Evolutionary conservation across 2,329 filamentous ascomycete species (phyloP), one percentile per base, ranked within the genome.

Genomic region (Orbilia blumenaviensis): DNA sequence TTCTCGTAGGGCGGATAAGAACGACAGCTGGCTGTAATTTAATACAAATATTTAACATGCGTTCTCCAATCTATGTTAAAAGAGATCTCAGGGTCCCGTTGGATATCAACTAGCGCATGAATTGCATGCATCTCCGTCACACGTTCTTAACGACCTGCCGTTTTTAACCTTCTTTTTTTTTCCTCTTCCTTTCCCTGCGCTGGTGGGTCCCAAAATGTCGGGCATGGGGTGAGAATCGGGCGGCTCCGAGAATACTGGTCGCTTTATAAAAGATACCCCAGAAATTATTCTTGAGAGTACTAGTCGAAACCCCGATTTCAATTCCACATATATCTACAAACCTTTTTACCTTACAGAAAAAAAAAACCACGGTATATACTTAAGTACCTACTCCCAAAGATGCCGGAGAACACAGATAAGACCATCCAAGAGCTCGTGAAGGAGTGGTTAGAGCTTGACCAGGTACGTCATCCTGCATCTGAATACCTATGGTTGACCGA

Each of bases 371-470:
- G n/a, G n/a, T n/a, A n/a, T n/a, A n/a, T n/a, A n/a, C n/a, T 23
- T 46, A 44, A n/a, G 46, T 29, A 58, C 12, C 25, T 58, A 27
- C 27, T 38, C 8, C 14, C n/a, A n/a, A 46, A 46, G n/a, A 61
- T 66, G 56, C 14, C 44, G 16, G 42, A 29, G 10, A 66, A 16
- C 18, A 10, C 61, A 29, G 71, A 63, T 34, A 68, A 68, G 42
- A 54, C 66, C 3, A 58, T 77, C 8, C 42, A 61, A 27, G 44
- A 77, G 50, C 52, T 77, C 0, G 66, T 69, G 32, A n/a, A 71
- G n/a, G 66, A 79, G 42, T 81, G 80, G 80, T 75, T 81, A 54
- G 69, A 74, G 50, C 63, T 80, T 8, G 80, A 81, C 56, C 78
- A 78, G 72, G 80, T 79, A 78, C 10, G 38, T 38, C 42, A 63